Percentiles rank a stretch among this genome's conserved stretches.
Conservation (phyloP, 495 filamentous ascomycete species). For the Xylaria bambusicola region DNA sequence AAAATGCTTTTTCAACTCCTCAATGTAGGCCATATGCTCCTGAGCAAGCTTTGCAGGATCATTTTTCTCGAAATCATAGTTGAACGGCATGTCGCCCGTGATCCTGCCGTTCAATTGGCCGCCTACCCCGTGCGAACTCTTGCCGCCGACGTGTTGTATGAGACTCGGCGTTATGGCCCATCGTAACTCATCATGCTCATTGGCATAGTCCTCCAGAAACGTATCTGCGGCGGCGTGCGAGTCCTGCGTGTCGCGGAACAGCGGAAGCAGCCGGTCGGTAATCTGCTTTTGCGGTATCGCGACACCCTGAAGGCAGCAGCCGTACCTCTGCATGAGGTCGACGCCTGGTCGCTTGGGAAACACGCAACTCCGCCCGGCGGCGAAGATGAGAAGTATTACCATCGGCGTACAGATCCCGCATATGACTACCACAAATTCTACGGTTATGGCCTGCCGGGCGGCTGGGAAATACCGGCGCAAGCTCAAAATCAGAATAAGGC, state of each 20-base stretch:
- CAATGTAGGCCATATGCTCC: not conserved
- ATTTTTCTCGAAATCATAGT: not conserved
- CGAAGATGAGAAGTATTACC: constrained; percentile 40
- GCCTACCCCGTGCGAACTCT: not conserved
- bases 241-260: constrained; percentile 37
- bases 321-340: constrained; percentile 49
- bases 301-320: constrained; percentile 48
- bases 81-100: not conserved
- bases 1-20: not conserved
- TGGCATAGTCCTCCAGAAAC: constrained; percentile 51
- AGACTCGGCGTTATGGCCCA: constrained; percentile 55
- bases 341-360: constrained; percentile 23
- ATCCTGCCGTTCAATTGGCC: not conserved
- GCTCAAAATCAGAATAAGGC: constrained; percentile 15
- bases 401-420: constrained; percentile 26
- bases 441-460: not conserved
- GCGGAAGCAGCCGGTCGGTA: constrained; percentile 45
- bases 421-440: constrained; percentile 20
- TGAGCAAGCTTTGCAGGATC: not conserved
- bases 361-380: constrained; percentile 36
- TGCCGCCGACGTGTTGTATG: constrained; percentile 52
- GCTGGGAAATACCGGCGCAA: not conserved
- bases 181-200: constrained; percentile 35
- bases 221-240: constrained; percentile 42
- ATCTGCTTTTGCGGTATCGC: constrained; percentile 38